Evolutionary conservation across 2,329 filamentous ascomycete genomes (phyloP), one percentile per base, ranked within the genome.

Genomic region (Diaporthe nobilis): DNA sequence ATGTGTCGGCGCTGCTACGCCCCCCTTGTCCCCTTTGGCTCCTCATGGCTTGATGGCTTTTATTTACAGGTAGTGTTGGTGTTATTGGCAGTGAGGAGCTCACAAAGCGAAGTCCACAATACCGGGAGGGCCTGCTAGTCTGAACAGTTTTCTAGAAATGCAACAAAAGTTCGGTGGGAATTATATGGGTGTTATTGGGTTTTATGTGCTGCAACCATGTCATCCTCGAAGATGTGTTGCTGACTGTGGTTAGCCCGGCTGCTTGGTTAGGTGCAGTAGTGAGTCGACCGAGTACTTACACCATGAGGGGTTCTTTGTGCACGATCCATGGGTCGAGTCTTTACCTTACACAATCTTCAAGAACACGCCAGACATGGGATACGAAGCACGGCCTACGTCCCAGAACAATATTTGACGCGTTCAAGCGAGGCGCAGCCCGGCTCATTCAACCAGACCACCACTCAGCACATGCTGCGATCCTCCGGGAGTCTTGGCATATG

Each of bases 351-450:
- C 49, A 39, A 70, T 42, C 31, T 7, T 51, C 20, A 15, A 37
- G 47, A 58, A 20, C 55, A 58, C 28, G 25, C 34, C 34, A 60
- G 6, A 2, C 31, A 53, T 8, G 22, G 13, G 1, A 53, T 42
- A 28, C 65, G 65, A 53, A 20, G 47, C 49, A 22, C 49, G 25
- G 15, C 0, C 22, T 55, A 53, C 34, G 65, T 42, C 34, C 31
- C 15, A 39, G 9, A 42, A 31, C n/a, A 42, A 55, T 42, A 42
- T 70, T 70, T 70, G 65, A 70, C 49, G 65, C 49, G 47, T 55
- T 42, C n/a, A 42, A 70, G 5, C 5, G 65, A 70, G 65, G 65
- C 65, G 65, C 65, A 68, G 63, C 9, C 49, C 28, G 63, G 63
- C 63, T 53, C 47, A 53, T 12, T 53, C 22, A 68, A 39, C 13